phyloP scores from a whole-genome alignment of 2,329 filamentous ascomycete genomes.

The Didymella keratinophila region DNA sequence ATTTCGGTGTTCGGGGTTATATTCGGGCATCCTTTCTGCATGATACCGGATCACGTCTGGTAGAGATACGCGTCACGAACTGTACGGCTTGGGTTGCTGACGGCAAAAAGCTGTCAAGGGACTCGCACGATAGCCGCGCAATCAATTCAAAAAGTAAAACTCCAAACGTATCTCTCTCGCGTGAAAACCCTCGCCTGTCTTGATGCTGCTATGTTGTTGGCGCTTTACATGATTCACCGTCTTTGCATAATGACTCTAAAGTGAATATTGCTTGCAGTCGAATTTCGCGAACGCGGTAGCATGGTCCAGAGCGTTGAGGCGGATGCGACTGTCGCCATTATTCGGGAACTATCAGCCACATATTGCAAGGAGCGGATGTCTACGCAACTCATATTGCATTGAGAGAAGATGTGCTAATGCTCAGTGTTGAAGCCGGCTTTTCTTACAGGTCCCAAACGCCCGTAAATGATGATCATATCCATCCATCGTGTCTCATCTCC shows the following conservation, averaged over 20 bases:
- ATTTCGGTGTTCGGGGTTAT: conserved; percentile 22
- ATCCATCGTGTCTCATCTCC: neutral
- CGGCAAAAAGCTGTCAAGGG: neutral
- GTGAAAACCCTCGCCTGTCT: neutral
- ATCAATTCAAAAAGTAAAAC: conserved; percentile 15
- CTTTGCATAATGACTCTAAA: neutral
- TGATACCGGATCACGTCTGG: conserved; percentile 9
- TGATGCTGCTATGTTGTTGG: neutral
- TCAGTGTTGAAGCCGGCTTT: conserved; percentile 20
- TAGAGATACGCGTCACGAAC: conserved; percentile 14
- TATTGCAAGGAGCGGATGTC: neutral
- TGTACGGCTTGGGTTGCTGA: conserved; percentile 10
- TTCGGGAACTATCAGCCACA: neutral
- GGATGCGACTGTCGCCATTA: neutral
- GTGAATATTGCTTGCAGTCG: neutral
- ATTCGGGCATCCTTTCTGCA: conserved; percentile 18
- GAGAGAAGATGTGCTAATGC: conserved; percentile 10
- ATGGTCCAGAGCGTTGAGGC: neutral
- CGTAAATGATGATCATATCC: conserved; percentile 13
- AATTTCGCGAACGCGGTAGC: too few species aligned
- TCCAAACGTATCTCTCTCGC: neutral
- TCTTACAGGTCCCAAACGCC: conserved; percentile 13
- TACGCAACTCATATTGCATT: conserved; percentile 3
- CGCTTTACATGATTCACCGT: neutral
- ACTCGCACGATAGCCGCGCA: conserved; percentile 9